phyloP scores from a whole-genome alignment of 176 grass and related monocot genomes.

The Carex kokanica region DNA sequence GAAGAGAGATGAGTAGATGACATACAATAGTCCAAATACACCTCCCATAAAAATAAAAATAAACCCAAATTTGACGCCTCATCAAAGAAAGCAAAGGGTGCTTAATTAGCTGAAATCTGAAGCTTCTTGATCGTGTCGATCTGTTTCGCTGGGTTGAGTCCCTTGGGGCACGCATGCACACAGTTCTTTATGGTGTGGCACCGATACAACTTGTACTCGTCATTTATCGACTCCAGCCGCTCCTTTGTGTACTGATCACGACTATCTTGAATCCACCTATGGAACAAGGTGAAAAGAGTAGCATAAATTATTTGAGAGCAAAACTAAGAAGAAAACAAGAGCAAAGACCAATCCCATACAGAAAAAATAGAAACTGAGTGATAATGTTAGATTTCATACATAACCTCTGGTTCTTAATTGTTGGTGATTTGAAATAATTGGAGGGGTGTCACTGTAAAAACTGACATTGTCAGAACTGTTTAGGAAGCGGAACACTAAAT shows the following conservation, averaged over 20 bases:
- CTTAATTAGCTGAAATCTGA: constrained; percentile 38
- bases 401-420: not conserved
- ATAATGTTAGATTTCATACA: not conserved
- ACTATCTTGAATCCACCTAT: constrained; percentile 98
- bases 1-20: constrained; percentile 1
- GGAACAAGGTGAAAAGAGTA: not conserved
- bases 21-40: constrained; percentile 6
- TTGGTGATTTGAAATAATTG: not conserved
- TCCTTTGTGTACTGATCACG: constrained; percentile 95
- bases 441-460: not conserved
- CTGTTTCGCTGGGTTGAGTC: constrained; percentile 81
- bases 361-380: not conserved
- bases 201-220: constrained; percentile 96
- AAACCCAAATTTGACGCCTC: not conserved
- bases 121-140: constrained; percentile 95
- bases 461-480: not conserved
- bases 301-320: not conserved
- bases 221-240: constrained; percentile 76
- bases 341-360: not conserved
- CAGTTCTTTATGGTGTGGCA: constrained; percentile 99
- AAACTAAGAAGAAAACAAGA: not conserved
- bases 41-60: constrained; percentile 1
- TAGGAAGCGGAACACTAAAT: not conserved
- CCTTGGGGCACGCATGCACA: constrained; percentile 85
- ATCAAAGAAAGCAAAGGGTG: not conserved